Percentiles rank a stretch among this genome's conserved stretches.
Conservation (phyloP, 2,329 filamentous ascomycete species). For the Botryosphaeria dothidea region DNA sequence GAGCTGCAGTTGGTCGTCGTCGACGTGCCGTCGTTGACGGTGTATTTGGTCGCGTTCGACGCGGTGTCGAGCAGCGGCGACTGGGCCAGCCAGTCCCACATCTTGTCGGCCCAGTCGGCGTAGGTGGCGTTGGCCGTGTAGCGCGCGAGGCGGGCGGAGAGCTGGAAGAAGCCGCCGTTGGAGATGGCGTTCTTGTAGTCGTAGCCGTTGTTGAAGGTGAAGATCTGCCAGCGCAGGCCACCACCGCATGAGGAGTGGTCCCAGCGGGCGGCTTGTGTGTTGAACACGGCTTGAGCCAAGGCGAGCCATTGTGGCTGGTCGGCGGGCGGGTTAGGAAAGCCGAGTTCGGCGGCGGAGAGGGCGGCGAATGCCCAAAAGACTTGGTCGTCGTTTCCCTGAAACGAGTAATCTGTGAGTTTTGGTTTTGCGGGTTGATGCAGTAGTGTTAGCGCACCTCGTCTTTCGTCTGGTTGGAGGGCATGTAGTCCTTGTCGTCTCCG, state of each 20-base stretch:
- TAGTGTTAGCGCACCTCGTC: constrained; percentile 23
- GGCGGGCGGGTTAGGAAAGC: constrained; percentile 44
- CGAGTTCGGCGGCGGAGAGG: constrained; percentile 57
- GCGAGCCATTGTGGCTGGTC: constrained; percentile 46
- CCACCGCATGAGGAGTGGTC: constrained; percentile 33
- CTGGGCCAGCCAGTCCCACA: constrained; percentile 36
- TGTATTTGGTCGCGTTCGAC: constrained; percentile 21
- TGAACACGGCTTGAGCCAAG: constrained; percentile 44
- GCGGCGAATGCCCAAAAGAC: constrained; percentile 59
- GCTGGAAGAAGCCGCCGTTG: constrained; percentile 41
- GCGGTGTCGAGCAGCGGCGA: constrained; percentile 24
- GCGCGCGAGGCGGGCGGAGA: constrained; percentile 38
- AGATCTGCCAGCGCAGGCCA: constrained; percentile 41
- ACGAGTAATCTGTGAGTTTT: not conserved
- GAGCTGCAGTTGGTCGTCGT: constrained; percentile 28
- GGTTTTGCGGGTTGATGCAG: no score
- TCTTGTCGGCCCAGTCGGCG: constrained; percentile 36
- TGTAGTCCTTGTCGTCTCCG: constrained; percentile 28
- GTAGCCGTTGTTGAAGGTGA: constrained; percentile 35
- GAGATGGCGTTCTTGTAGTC: constrained; percentile 42
- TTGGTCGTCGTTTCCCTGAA: constrained; percentile 58
- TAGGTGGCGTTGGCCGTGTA: constrained; percentile 41
- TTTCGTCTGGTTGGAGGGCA: constrained; percentile 38
- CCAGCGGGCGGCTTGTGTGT: constrained; percentile 38
- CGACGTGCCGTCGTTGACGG: constrained; percentile 32